Conservation (phyloP, 2,329 filamentous ascomycete genomes). For the Drechslerella stenobrocha region DNA sequence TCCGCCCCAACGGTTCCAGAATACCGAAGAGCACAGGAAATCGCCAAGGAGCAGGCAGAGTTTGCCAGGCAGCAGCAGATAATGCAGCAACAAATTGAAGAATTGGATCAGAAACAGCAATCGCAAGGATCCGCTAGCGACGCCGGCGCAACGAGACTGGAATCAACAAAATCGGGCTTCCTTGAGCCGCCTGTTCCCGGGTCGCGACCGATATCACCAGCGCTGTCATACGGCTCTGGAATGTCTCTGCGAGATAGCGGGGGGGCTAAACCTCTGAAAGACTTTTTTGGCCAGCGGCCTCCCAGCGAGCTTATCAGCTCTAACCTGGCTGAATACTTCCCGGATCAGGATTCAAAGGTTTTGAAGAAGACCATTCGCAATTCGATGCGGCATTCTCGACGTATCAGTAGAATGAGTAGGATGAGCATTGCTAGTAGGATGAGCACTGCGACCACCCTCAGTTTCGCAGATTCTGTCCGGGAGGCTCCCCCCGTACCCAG, state of each 20-base stretch:
- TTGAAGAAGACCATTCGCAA: constrained; percentile 94
- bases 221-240: constrained; percentile 63
- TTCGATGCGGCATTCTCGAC: constrained; percentile 76
- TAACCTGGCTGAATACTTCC: constrained; percentile 95
- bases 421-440: constrained; percentile 87
- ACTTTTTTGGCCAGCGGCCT: constrained; percentile 85
- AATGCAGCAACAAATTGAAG: constrained; percentile 23
- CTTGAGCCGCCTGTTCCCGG: constrained; percentile 32
- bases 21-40: constrained; percentile 80
- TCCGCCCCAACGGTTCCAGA: constrained; percentile 87
- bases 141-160: constrained; percentile 9
- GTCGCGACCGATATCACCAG: constrained; percentile 77
- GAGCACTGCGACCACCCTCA: constrained; percentile 91
- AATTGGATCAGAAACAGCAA: constrained; percentile 25
- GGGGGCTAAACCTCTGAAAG: constrained; percentile 54
- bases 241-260: constrained; percentile 42
- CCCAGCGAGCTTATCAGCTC: constrained; percentile 97
- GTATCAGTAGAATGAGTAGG: constrained; percentile 72
- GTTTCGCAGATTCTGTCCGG: constrained; percentile 85
- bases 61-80: constrained; percentile 46
- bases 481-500: constrained; percentile 94
- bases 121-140: constrained; percentile 3
- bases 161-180: constrained; percentile 25
- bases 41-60: constrained; percentile 83
- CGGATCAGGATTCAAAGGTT: constrained; percentile 87